Evolutionary conservation across 2,329 filamentous ascomycete species (phyloP).

Genomic region (Ophiostoma sp.): DNA sequence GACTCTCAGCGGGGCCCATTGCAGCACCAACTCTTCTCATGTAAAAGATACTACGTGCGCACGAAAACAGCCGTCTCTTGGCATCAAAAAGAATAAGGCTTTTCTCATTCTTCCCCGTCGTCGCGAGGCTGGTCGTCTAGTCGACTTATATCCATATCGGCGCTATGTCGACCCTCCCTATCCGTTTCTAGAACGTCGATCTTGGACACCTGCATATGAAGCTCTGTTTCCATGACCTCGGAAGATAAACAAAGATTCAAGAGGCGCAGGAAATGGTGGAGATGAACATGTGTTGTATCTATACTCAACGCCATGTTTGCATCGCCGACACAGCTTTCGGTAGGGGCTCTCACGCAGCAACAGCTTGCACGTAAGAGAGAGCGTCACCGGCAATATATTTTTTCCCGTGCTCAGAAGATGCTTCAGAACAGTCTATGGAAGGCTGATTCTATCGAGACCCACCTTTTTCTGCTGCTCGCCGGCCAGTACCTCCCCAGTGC

Average conservation of each 20-base stretch:
- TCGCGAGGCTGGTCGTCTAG: neutral
- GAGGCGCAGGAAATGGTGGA: neutral
- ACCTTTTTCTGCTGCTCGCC: neutral
- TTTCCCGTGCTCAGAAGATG: neutral
- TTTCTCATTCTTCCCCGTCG: neutral
- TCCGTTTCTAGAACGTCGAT: neutral
- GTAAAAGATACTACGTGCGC: neutral
- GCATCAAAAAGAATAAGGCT: neutral
- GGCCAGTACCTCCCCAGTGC: neutral
- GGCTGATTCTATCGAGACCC: neutral
- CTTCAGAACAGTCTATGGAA: slow-evolving; percentile 4
- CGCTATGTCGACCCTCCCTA: neutral
- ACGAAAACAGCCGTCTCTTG: neutral
- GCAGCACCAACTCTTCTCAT: neutral
- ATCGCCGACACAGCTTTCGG: neutral
- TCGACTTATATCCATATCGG: neutral
- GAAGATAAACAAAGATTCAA: neutral
- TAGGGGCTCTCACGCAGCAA: neutral
- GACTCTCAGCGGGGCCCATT: neutral
- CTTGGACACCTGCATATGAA: neutral
- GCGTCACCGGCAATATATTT: neutral
- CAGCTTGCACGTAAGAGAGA: neutral
- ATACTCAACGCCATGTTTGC: slow-evolving; percentile 1
- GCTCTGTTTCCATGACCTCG: neutral
- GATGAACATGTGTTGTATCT: neutral